A percentile compares a stretch with the other conserved stretches of the same genome.
Conservation (phyloP, 352 stramenopile species). For the Globisporangium takayamanum region DNA sequence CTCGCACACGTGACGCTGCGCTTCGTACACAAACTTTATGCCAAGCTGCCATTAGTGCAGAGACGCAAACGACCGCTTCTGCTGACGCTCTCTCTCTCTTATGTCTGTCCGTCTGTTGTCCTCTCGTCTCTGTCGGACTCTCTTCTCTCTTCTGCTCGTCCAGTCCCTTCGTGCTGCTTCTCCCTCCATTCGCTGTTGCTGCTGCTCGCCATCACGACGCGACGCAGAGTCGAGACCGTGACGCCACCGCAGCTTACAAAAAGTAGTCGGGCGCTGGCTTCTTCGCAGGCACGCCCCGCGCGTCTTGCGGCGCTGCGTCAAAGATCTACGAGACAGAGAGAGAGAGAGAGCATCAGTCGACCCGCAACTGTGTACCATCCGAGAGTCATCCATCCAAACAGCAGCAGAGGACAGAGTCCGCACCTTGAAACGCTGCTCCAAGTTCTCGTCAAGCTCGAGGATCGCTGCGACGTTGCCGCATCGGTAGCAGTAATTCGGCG, state of each 20-base stretch:
- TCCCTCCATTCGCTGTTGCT: no score
- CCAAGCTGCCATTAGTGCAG: no score
- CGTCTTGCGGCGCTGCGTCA: conserved; percentile 96
- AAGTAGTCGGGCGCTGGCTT: conserved; percentile 99
- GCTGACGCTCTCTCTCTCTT: no score
- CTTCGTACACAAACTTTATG: no score
- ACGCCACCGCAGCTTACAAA: conserved; percentile 72
- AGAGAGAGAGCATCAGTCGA: conserved; percentile 2
- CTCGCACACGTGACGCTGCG: no score
- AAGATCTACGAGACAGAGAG: conserved; percentile 85
- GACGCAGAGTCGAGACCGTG: neutral
- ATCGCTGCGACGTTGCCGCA: conserved; percentile 98
- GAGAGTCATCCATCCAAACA: no score
- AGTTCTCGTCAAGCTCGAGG: conserved; percentile 97
- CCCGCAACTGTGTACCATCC: neutral
- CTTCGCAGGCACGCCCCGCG: conserved; percentile 95
- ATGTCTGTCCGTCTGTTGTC: no score
- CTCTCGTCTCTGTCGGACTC: no score
- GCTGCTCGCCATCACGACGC: neutral
- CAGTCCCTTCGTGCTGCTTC: neutral
- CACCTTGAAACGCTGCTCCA: conserved; percentile 87
- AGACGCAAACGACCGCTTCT: no score
- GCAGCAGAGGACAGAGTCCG: neutral
- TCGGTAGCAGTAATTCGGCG: conserved; percentile 99
- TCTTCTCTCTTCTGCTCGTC: no score